Percentiles rank a stretch among this genome's conserved stretches.
phyloP scores from a whole-genome alignment of 139 green algal genomes.

The Chlamydomonas incerta region DNA sequence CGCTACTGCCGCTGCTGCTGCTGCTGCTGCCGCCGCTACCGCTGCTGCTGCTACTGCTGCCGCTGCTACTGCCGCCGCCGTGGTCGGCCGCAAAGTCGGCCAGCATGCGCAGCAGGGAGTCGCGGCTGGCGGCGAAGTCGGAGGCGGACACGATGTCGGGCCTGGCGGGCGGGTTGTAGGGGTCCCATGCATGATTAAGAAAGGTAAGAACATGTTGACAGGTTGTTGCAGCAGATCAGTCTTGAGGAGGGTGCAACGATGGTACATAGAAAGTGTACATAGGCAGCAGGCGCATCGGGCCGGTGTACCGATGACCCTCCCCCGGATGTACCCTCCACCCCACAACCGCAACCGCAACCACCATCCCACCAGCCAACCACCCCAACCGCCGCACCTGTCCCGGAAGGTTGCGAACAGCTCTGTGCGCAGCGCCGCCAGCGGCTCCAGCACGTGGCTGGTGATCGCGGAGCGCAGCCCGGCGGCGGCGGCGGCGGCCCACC shows the following conservation, averaged over 20 bases:
- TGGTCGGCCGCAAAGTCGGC: slow-evolving; percentile 70
- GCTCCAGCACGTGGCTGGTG: slow-evolving; percentile 72
- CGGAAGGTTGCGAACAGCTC: slow-evolving; percentile 90
- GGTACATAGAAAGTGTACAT: too few species aligned
- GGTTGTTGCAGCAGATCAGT: too few species aligned
- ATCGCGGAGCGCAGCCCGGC: background rate
- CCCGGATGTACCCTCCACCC: too few species aligned
- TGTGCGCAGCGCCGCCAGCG: slow-evolving; percentile 65
- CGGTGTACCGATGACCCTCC: too few species aligned
- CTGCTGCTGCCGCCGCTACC: slow-evolving; percentile 11
- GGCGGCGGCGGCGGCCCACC: background rate
- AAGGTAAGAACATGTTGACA: too few species aligned
- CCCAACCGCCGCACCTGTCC: background rate
- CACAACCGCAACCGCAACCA: too few species aligned
- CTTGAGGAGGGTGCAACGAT: too few species aligned
- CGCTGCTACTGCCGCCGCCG: background rate
- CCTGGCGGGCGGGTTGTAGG: too few species aligned
- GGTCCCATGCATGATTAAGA: too few species aligned
- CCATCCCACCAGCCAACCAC: too few species aligned
- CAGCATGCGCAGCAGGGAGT: slow-evolving; percentile 86
- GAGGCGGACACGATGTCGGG: slow-evolving; percentile 67
- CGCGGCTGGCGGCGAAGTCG: slow-evolving; percentile 80
- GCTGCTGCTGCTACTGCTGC: background rate
- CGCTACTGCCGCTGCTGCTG: background rate
- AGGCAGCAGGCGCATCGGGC: too few species aligned